A percentile compares a stretch with the other conserved stretches of the same genome.
phyloP scores from a whole-genome alignment of 768 basidiomycete species.

The Chiua virens region DNA sequence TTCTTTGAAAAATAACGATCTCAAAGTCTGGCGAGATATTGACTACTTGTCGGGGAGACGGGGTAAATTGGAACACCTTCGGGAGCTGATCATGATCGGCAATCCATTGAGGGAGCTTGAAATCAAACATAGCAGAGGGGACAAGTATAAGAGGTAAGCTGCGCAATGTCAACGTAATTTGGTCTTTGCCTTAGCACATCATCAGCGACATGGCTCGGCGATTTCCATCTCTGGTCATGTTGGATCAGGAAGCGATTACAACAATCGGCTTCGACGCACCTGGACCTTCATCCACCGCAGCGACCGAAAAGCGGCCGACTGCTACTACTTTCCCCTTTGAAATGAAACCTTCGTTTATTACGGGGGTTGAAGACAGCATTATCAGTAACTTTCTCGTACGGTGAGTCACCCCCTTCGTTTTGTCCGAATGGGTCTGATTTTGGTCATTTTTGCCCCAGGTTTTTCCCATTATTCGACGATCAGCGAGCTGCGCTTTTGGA shows the following conservation, averaged over 20 bases:
- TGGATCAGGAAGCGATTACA: constrained; percentile 80
- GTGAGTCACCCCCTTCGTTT: constrained; percentile 40
- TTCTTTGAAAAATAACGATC: constrained; percentile 75
- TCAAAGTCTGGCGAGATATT: constrained; percentile 69
- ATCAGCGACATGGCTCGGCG: constrained; percentile 76
- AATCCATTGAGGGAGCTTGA: constrained; percentile 73
- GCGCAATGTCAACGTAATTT: neutral
- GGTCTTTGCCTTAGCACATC: constrained; percentile 5
- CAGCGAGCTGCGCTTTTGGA: constrained; percentile 65
- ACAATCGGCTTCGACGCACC: constrained; percentile 79
- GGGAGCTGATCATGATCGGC: constrained; percentile 72
- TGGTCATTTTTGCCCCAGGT: constrained; percentile 45
- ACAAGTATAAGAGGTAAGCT: constrained; percentile 68
- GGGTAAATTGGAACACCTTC: constrained; percentile 59
- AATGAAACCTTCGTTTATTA: constrained; percentile 72
- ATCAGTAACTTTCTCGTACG: constrained; percentile 78
- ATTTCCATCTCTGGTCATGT: constrained; percentile 77
- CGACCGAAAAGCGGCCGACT: constrained; percentile 42
- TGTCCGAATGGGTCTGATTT: constrained; percentile 3
- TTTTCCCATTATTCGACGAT: constrained; percentile 81
- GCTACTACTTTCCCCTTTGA: constrained; percentile 77
- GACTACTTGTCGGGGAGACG: constrained; percentile 58
- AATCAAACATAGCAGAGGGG: constrained; percentile 52
- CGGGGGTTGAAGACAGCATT: constrained; percentile 66
- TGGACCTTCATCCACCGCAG: constrained; percentile 45